Base-by-base conservation (phyloP, 805 yeast species). In the Cyberlindnera sargentensis region DNA sequence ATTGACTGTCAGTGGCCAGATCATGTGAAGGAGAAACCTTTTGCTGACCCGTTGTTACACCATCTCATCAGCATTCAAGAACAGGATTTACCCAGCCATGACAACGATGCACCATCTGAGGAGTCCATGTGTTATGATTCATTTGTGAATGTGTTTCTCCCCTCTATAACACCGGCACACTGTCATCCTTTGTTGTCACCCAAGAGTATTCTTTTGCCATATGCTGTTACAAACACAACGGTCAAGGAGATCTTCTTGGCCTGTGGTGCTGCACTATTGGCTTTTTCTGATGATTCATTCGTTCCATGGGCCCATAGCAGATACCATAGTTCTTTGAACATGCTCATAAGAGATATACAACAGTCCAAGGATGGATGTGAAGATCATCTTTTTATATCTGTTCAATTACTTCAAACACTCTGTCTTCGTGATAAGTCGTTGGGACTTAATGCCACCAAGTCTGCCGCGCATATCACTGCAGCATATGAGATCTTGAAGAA, bases 401-500 rank as follows among this genome's bases (percentile, higher is more conserved):
- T 51, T 5, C 61, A 57, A 31, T 41, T 54, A 1, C 40, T 57
- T 23, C 61, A 57, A 39, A 54, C 58, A 2, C 45, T 57, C 1
- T 57, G 60, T 37, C 48, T 57, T 2, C 42, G 61, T 10, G 58
- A 56, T 39, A 57, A 56, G 41, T 52, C 55, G 3, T 38, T 56
- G 4, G 61, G 60, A 0, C 40, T 54, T 6, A 57, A 54, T 35
- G 57, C 55, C 6, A 54, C 61, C 5, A 50, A 53, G 31, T 45
- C 52, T 36, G 55, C 58, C 5, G 58, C 56, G 2, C 61, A 57
- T 40, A 33, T 57, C 5, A 45, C 52, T 15, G 58, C 60, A 3
- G 47, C 60, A 1, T 57, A 56, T 44, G 58, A 52, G 40, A 55
- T 57, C 8, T 45, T 57, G 8, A 56, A 54, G 44, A 57, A 52